Evolutionary conservation across 2,329 filamentous ascomycete genomes (phyloP).

Genomic region (Diaporthe vaccinii): DNA sequence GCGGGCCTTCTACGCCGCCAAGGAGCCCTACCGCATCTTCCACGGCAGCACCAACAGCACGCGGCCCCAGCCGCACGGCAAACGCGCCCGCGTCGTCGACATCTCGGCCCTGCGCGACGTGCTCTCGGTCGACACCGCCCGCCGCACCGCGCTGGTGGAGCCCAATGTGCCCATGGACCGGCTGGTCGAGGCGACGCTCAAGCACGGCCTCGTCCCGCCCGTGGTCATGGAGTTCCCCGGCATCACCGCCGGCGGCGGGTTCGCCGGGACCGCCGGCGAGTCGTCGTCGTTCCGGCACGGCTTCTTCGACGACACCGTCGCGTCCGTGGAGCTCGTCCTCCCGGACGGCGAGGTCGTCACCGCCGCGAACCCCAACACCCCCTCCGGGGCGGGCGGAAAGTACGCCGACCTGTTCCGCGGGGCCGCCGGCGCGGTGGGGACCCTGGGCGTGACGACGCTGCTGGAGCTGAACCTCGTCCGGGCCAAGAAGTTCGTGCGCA

Average conservation of each 20-base stretch:
- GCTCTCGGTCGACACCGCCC: slow-evolving; percentile 69
- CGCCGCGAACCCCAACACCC: slow-evolving; percentile 53
- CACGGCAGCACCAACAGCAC: slow-evolving; percentile 86
- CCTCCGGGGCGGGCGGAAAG: slow-evolving; percentile 19
- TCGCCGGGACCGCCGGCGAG: slow-evolving; percentile 79
- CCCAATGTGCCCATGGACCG: slow-evolving; percentile 79
- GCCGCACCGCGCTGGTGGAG: slow-evolving; percentile 75
- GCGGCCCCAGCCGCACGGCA: slow-evolving; percentile 61
- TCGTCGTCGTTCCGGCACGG: slow-evolving; percentile 78
- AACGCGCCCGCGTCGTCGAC: slow-evolving; percentile 68
- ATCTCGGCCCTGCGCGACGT: slow-evolving; percentile 76
- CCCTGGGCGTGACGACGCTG: slow-evolving; percentile 76
- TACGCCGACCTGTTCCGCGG: slow-evolving; percentile 72
- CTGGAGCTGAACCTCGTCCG: slow-evolving; percentile 74
- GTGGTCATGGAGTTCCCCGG: slow-evolving; percentile 84
- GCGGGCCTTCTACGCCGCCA: slow-evolving; percentile 61
- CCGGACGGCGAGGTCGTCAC: slow-evolving; percentile 74
- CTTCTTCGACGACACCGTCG: slow-evolving; percentile 77
- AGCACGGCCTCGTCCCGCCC: slow-evolving; percentile 76
- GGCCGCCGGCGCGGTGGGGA: slow-evolving; percentile 77
- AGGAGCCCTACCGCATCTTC: slow-evolving; percentile 77
- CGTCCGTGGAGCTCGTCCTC: slow-evolving; percentile 76
- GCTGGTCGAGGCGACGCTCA: slow-evolving; percentile 75
- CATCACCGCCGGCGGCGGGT: slow-evolving; percentile 80
- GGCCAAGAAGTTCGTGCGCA: slow-evolving; percentile 72